Conservation (phyloP, 805 yeast genomes). For the Pichia membranifaciens region DNA sequence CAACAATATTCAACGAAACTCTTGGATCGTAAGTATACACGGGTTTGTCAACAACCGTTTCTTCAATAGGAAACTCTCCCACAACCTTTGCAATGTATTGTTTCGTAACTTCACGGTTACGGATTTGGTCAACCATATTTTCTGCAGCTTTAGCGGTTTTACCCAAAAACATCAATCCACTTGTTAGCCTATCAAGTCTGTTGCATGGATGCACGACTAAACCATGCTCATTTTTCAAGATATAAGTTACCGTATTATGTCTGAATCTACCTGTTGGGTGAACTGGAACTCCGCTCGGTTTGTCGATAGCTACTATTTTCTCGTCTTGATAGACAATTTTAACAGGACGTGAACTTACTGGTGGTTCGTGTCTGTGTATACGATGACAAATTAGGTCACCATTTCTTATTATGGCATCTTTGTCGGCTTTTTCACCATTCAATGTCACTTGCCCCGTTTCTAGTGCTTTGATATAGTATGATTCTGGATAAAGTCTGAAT, state of each 20-base stretch:
- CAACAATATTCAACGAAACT: conserved; percentile 59
- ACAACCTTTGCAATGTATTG: conserved; percentile 83
- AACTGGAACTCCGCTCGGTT: conserved; percentile 92
- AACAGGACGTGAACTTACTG: conserved; percentile 57
- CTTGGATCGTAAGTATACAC: conserved; percentile 68
- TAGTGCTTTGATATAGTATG: conserved; percentile 54
- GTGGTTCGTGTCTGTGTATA: conserved; percentile 86
- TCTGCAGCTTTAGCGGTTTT: conserved; percentile 77
- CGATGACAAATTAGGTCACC: conserved; percentile 81
- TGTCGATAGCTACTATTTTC: conserved; percentile 75
- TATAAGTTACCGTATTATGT: conserved; percentile 68
- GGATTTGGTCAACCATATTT: conserved; percentile 60
- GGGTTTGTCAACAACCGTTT: conserved; percentile 57
- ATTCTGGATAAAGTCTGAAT: conserved; percentile 71
- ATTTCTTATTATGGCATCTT: conserved; percentile 63
- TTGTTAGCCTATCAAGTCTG: conserved; percentile 82
- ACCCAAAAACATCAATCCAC: conserved; percentile 90
- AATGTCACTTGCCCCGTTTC: conserved; percentile 65
- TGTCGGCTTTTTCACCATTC: conserved; percentile 57
- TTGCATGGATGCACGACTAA: conserved; percentile 75
- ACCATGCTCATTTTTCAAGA: conserved; percentile 65
- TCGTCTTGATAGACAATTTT: conserved; percentile 70
- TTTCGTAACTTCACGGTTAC: conserved; percentile 69
- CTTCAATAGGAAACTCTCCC: conserved; percentile 70
- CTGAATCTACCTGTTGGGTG: conserved; percentile 91